Percentiles rank a stretch among this genome's conserved stretches.
Evolutionary conservation across 805 yeast species (phyloP).

Genomic region (Yamadazyma tumulicola): DNA sequence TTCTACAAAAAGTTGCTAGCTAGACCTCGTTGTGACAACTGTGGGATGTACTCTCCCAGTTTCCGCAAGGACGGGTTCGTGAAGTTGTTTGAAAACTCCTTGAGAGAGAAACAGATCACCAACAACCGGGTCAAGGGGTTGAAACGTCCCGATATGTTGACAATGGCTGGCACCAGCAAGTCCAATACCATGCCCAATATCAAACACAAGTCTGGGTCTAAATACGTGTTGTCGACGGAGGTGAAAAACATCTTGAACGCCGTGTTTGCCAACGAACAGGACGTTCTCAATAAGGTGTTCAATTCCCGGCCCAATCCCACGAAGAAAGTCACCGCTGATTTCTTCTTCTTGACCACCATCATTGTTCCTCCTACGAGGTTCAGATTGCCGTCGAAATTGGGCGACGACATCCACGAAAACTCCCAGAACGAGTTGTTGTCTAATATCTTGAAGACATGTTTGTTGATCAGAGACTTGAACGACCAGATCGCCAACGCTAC

Average conservation of each 20-base stretch:
- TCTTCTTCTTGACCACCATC: conserved; percentile 84
- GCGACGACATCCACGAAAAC: conserved; percentile 95
- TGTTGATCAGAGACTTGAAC: conserved; percentile 83
- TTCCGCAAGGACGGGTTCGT: conserved; percentile 94
- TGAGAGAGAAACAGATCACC: conserved; percentile 74
- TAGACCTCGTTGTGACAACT: conserved; percentile 89
- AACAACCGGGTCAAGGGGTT: conserved; percentile 83
- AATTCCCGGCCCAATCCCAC: conserved; percentile 68
- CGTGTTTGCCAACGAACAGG: conserved; percentile 72
- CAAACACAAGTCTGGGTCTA: conserved; percentile 67
- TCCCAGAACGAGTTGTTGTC: conserved; percentile 86
- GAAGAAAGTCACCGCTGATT: conserved; percentile 57
- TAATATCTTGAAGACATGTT: conserved; percentile 72
- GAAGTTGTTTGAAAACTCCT: conserved; percentile 85
- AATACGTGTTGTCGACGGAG: conserved; percentile 85
- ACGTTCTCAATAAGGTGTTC: conserved; percentile 67
- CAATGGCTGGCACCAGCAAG: conserved; percentile 9
- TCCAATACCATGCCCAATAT: conserved; percentile 43
- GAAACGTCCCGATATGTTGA: conserved; percentile 66
- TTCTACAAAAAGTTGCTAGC: conserved; percentile 70
- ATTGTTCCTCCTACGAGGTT: conserved; percentile 97
- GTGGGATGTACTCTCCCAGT: conserved; percentile 92
- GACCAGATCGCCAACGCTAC: conserved; percentile 61
- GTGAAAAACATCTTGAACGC: conserved; percentile 72
- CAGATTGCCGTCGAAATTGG: conserved; percentile 93